Evolutionary conservation across 345 rosid genomes (phyloP).

Genomic region (Lepidium sativum): DNA sequence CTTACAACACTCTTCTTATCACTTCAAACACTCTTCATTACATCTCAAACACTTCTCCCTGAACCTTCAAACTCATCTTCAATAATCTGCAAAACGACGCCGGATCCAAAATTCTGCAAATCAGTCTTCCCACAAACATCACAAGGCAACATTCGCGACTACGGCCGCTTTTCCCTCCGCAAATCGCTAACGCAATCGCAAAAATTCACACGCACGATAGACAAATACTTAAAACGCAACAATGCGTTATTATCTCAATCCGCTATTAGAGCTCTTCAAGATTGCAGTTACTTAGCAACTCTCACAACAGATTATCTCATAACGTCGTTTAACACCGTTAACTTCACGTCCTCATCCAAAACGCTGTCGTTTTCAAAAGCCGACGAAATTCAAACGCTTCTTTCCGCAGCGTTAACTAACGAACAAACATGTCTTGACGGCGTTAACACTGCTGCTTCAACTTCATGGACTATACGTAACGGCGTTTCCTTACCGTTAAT

Average conservation of each 20-base stretch:
- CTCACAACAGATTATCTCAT: constrained; percentile 51
- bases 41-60: constrained; percentile 24
- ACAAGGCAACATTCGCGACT: constrained; percentile 39
- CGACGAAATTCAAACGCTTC: constrained; percentile 61
- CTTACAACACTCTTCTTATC: constrained; percentile 20
- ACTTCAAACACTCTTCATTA: constrained; percentile 21
- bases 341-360: constrained; percentile 17
- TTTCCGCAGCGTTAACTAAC: constrained; percentile 74
- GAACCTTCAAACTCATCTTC: constrained; percentile 25
- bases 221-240: constrained; percentile 41
- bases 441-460: constrained; percentile 35
- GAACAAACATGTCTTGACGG: constrained; percentile 75
- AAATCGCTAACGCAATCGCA: constrained; percentile 55
- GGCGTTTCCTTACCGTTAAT: constrained; percentile 46
- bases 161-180: constrained; percentile 47
- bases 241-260: constrained; percentile 30
- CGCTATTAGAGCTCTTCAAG: constrained; percentile 62
- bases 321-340: constrained; percentile 38
- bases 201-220: constrained; percentile 40
- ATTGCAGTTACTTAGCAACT: constrained; percentile 48
- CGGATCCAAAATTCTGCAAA: constrained; percentile 56
- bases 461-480: constrained; percentile 43
- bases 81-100: constrained; percentile 45
- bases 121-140: constrained; percentile 48
- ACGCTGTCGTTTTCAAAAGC: constrained; percentile 37